Percentiles rank a stretch among this genome's conserved stretches.
Conservation (phyloP, 1,284 basidiomycete genomes). For the Tremellales sp. region DNA sequence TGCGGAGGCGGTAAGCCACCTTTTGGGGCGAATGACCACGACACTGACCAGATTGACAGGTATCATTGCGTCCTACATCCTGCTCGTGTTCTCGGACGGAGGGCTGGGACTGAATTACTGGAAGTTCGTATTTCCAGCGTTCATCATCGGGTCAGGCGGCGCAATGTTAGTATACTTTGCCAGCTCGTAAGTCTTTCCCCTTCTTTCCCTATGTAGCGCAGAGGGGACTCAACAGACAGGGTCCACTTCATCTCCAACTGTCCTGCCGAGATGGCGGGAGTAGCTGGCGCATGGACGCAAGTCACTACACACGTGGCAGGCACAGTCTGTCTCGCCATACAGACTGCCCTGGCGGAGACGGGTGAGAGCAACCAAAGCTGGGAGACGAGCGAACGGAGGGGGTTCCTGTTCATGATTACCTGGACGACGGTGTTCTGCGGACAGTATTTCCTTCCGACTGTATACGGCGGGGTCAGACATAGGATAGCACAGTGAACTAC, state of each 20-base stretch:
- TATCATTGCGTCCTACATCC: constrained; percentile 26
- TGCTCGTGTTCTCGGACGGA: constrained; percentile 36
- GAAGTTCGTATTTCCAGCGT: constrained; percentile 37
- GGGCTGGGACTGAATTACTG: constrained; percentile 41
- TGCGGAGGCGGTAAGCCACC: no score
- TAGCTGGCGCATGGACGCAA: constrained; percentile 41
- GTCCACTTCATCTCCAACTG: constrained; percentile 32
- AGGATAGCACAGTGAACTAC: no score
- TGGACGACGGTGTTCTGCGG: constrained; percentile 23
- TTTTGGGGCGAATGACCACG: no score
- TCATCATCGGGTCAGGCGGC: constrained; percentile 22
- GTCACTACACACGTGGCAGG: constrained; percentile 37
- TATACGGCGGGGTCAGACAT: no score
- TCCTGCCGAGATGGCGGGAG: constrained; percentile 41
- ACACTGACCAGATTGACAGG: constrained; percentile 20
- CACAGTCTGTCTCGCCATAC: constrained; percentile 36
- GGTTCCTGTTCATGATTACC: constrained; percentile 37
- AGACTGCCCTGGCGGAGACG: no score
- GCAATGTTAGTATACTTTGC: constrained; percentile 27
- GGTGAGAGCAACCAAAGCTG: no score
- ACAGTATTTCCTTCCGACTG: no score
- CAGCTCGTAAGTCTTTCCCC: constrained; percentile 9
- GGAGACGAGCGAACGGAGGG: no score
- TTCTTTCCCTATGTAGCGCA: background rate
- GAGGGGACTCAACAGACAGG: background rate